Evolutionary conservation across 306 rosid genomes (phyloP), one percentile per base, ranked within the genome.

Genomic region (Fagus sylvatica): DNA sequence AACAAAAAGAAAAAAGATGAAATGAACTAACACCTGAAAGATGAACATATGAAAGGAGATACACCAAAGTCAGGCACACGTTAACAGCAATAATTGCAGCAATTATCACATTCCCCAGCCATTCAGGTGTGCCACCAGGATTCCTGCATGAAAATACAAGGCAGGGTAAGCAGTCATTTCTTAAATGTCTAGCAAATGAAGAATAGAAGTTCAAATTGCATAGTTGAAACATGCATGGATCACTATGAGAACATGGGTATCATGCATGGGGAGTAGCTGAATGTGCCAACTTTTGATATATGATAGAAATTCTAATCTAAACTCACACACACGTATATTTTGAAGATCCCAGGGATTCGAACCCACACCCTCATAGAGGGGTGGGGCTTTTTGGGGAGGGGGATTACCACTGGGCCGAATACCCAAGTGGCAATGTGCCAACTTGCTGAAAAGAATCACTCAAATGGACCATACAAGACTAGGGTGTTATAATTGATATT

Each of bases 41-140:
- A 89, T 95, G 98, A 81, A 95, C 81, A 74, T 91, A 95, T 41
- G 98, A 93, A 72, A 95, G 95, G 81, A 95, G 92, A 83, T 95
- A 88, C 82, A 92, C 98, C 72, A 90, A 79, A 57, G 98, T 95
- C 82, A 92, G 87, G 83, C 89, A 92, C 80, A 77, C 49, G 74
- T 88, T 56, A 81, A 64, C 81, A 72, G 96, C 87, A 78, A 95
- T 81, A 72, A 73, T 91, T 71, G 78, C 87, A 48, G 93, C 92
- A 76, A 95, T 43, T 67, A 87, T 73, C 61, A 86, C 84, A 79
- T 84, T 89, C 71, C 96, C 98, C 72, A 92, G 85, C 98, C 98
- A 95, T 46, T 92, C 98, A 74, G 98, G 95, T 74, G 95, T 85
- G 78, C 85, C 37, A 43, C 98, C 98, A 43, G 98, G 98, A 74